A percentile compares a stretch with the other conserved stretches of the same genome.
These are phyloP conservation scores for Penicillium subrubescens DNA, from an alignment of 495 filamentous ascomycete genomes.

Conservation along the genomic window DNA sequence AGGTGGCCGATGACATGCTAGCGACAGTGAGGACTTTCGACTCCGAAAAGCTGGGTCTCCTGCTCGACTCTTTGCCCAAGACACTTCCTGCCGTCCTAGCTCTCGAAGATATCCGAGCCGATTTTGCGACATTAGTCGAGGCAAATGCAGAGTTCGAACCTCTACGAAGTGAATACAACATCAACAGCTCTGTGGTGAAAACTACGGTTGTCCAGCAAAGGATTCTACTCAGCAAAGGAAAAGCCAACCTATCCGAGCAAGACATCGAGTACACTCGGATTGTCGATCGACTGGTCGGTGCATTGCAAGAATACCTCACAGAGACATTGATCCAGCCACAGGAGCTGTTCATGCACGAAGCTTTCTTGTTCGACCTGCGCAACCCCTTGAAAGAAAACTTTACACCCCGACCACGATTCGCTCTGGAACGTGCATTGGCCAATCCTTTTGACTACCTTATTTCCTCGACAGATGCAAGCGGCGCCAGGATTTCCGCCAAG, in stretches of 20 bases:
- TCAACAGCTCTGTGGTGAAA: slow-evolving; percentile 69
- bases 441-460: slow-evolving; percentile 84
- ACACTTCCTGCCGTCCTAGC: slow-evolving; percentile 18
- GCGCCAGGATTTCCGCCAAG: slow-evolving; percentile 53
- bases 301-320: slow-evolving; percentile 57
- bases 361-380: slow-evolving; percentile 80
- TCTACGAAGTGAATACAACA: slow-evolving; percentile 75
- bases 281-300: slow-evolving; percentile 62
- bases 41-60: slow-evolving; percentile 37
- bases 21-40: slow-evolving; percentile 51
- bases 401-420: slow-evolving; percentile 73
- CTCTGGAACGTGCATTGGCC: slow-evolving; percentile 78
- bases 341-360: slow-evolving; percentile 72
- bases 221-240: slow-evolving; percentile 81
- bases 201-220: slow-evolving; percentile 87
- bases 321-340: slow-evolving; percentile 57
- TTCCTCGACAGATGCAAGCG: slow-evolving; percentile 51
- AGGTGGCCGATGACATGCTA: slow-evolving; percentile 56
- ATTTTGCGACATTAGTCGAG: slow-evolving; percentile 39
- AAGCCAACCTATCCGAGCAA: slow-evolving; percentile 69
- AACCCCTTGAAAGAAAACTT: slow-evolving; percentile 82
- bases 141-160: slow-evolving; percentile 44
- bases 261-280: slow-evolving; percentile 77
- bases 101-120: slow-evolving; percentile 26
- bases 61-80: slow-evolving; percentile 26